Base-by-base conservation (phyloP, 345 rosid species). In the Pelargonium nanum region DNA sequence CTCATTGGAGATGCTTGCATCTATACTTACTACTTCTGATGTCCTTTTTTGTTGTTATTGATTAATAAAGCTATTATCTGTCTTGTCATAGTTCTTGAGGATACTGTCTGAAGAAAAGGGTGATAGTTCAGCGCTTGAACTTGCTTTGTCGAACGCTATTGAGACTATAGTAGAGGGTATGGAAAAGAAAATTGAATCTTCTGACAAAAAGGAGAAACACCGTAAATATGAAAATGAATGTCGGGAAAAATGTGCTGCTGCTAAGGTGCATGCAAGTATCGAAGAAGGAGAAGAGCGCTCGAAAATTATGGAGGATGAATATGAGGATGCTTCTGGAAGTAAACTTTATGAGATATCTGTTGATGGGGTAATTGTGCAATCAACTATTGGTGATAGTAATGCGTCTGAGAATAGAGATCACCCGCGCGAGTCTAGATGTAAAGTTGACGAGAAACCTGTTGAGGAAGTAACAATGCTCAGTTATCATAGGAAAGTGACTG, bases 101-200 rank as follows among this genome's bases (percentile, higher is more conserved):
- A 71, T 92, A 62, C 81, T 92, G 6, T 62, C 91, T n/a, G 95
- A 89, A 77, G 93, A 85, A 60, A 63, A 75, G 0, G 79, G 75
- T 63, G 91, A 76, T 22, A 63, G 61, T 68, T 70, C 71, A 62
- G 89, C 85, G 48, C 74, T 76, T 56, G 91, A 87, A 70, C 45
- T 70, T 64, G 95, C 96, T 19, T 68, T 92, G 72, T 74, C 83
- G 8, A 89, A 89, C 72, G 89, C 93, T 70, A 78, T 85, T 69
- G 99, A 89, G 58, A 75, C 63, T 48, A 83, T 86, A 75, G 81
- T 71, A 17, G 55, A 63, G 1, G 75, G 74, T 64, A 75, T 89
- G 82, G 86, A 76, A 75, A 73, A 69, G 32, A 71, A 75, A 69
- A 62, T 81, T 57, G 70, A 32, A 24, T 79, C 93, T 68, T 73